These are phyloP conservation scores for Tulasnella sp. DNA, from an alignment of 768 basidiomycete genomes.

Conservation along the genomic window DNA sequence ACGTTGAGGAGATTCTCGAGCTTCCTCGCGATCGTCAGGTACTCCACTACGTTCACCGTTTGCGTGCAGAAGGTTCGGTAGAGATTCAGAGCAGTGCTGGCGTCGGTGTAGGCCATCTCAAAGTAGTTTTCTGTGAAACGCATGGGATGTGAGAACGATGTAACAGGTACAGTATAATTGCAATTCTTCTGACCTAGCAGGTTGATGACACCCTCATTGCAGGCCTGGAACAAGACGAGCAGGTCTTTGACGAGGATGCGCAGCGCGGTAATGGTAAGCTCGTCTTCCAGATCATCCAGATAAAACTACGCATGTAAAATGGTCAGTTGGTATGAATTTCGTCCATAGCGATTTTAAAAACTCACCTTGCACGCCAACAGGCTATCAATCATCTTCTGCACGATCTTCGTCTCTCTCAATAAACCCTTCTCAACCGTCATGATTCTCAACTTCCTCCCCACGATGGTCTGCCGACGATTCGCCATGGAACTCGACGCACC, in stretches of 20 bases:
- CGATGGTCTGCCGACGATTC: conserved; percentile 36
- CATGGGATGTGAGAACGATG: background rate
- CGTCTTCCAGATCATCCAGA: conserved; percentile 84
- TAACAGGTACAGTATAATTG: background rate
- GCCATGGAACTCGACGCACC: conserved; percentile 43
- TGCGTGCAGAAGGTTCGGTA: conserved; percentile 94
- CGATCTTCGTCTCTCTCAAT: conserved; percentile 79
- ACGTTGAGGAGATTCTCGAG: conserved; percentile 89
- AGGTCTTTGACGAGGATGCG: conserved; percentile 95
- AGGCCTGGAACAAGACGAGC: conserved; percentile 87
- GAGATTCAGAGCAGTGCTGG: conserved; percentile 66
- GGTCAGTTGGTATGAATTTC: background rate
- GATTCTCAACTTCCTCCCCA: conserved; percentile 72
- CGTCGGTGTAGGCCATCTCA: conserved; percentile 95
- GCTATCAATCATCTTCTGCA: conserved; percentile 82
- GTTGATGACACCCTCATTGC: conserved; percentile 80
- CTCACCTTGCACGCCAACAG: conserved; percentile 80
- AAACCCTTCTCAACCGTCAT: conserved; percentile 96
- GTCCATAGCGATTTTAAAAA: conserved; percentile 17
- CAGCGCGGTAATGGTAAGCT: conserved; percentile 76
- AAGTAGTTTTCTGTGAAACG: conserved; percentile 71
- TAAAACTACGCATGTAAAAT: conserved; percentile 62
- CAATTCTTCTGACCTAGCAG: conserved; percentile 31
- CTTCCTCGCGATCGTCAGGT: conserved; percentile 82
- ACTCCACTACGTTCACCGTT: conserved; percentile 83